A percentile compares a stretch with the other conserved stretches of the same genome.
Evolutionary conservation across 805 yeast genomes (phyloP).

Genomic region (Ogataea ganodermae): DNA sequence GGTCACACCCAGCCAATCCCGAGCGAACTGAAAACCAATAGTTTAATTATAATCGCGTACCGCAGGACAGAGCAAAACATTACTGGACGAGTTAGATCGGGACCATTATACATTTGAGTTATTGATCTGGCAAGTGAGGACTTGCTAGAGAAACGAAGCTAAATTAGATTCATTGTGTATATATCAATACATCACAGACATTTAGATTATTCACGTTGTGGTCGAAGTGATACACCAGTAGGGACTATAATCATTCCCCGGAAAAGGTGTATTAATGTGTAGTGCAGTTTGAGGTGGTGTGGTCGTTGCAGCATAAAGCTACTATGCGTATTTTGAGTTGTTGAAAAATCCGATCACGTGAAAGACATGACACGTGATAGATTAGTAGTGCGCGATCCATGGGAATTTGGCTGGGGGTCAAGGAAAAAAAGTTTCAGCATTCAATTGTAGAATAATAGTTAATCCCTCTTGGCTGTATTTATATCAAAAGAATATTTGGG

Average conservation of each 20-base stretch:
- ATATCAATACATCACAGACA: not conserved
- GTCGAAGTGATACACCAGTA: too few relatives aligned
- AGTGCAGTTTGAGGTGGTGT: too few relatives aligned
- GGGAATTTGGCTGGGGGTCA: not conserved
- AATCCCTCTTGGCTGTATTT: too few relatives aligned
- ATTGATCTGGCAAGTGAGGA: conserved; percentile 17
- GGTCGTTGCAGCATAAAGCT: too few relatives aligned
- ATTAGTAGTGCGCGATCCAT: not conserved
- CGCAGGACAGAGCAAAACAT: not conserved
- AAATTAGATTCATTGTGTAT: not conserved
- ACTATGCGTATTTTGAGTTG: too few relatives aligned
- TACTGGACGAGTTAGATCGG: not conserved
- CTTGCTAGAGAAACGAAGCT: conserved; percentile 7
- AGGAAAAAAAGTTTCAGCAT: not conserved
- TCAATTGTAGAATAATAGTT: too few relatives aligned
- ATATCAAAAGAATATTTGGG: not conserved
- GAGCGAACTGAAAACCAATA: not conserved
- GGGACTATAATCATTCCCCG: too few relatives aligned
- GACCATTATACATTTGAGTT: not conserved
- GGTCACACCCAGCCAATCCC: not conserved
- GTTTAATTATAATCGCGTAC: conserved; percentile 1
- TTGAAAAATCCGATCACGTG: too few relatives aligned
- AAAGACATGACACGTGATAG: too few relatives aligned
- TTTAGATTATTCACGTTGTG: too few relatives aligned
- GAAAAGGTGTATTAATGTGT: too few relatives aligned